Evolutionary conservation across 768 basidiomycete species (phyloP).

Genomic region (Tulasnella sp.): DNA sequence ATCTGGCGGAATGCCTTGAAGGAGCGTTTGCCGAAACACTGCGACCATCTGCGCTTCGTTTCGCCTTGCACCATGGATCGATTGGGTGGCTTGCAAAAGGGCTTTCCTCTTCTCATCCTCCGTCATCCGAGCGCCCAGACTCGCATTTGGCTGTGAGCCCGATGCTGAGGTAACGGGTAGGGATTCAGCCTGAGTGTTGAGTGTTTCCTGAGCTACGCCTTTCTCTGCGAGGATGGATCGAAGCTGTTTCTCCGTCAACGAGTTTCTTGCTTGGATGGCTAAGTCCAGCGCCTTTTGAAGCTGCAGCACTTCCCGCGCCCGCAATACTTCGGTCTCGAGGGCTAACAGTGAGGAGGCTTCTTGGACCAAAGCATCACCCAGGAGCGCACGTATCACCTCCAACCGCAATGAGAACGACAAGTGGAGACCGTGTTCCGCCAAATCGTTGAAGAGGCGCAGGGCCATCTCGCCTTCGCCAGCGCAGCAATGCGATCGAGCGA

Average conservation of each 20-base stretch:
- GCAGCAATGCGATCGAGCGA: background rate
- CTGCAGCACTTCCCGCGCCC: background rate
- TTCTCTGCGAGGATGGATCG: background rate
- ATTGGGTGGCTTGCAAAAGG: conserved; percentile 41
- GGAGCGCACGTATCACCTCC: conserved; percentile 1
- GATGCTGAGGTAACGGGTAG: background rate
- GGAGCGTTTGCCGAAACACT: background rate
- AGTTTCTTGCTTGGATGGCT: background rate
- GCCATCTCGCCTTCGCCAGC: background rate
- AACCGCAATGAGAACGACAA: background rate
- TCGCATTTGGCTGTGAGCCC: background rate
- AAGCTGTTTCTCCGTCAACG: background rate
- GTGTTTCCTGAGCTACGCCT: background rate
- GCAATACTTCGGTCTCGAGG: background rate
- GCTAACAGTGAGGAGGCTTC: background rate
- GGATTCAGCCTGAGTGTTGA: background rate
- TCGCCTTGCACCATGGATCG: conserved; percentile 47
- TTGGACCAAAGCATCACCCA: background rate
- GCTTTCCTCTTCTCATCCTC: background rate
- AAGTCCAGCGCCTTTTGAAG: background rate
- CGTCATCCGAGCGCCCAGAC: background rate
- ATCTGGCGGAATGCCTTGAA: conserved; percentile 26
- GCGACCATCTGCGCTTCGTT: conserved; percentile 42
- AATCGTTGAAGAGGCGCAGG: background rate
- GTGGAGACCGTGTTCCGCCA: background rate